Evolutionary conservation across 257 asterid genomes (phyloP).

Genomic region (Nicotiana noctiflora): DNA sequence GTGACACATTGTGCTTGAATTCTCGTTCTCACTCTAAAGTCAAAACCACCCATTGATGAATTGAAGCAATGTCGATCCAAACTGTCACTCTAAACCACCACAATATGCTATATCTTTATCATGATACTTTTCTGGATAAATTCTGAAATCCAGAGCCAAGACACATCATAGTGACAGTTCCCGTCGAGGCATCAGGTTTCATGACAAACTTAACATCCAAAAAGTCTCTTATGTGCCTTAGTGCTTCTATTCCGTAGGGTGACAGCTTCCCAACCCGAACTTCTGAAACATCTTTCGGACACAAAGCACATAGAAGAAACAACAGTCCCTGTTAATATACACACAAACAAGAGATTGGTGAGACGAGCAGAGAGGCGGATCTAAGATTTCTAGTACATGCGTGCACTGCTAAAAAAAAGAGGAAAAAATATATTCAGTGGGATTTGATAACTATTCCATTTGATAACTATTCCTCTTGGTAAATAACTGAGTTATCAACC

Average conservation of each 20-base stretch:
- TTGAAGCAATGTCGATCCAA: not conserved
- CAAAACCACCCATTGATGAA: not conserved
- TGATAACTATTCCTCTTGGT: too few relatives aligned
- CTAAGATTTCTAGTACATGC: too few relatives aligned
- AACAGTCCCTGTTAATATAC: slow-evolving; percentile 54
- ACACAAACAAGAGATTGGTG: not conserved
- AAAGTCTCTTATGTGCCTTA: slow-evolving; percentile 65
- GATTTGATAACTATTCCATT: too few relatives aligned
- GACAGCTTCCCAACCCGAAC: slow-evolving; percentile 86
- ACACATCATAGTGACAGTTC: slow-evolving; percentile 69
- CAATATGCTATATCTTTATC: slow-evolving; percentile 10
- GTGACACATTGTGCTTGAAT: not conserved
- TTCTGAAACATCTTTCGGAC: slow-evolving; percentile 85
- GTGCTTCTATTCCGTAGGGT: slow-evolving; percentile 61
- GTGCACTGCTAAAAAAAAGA: too few relatives aligned
- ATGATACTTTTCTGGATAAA: slow-evolving; percentile 68
- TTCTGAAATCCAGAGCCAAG: slow-evolving; percentile 87
- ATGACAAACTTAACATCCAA: slow-evolving; percentile 64
- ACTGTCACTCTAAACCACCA: not conserved
- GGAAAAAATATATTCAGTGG: too few relatives aligned
- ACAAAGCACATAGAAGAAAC: slow-evolving; percentile 85
- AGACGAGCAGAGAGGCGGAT: too few relatives aligned
- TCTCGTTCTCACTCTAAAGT: not conserved
- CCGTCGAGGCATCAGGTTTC: slow-evolving; percentile 72
- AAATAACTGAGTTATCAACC: too few relatives aligned